Conservation (phyloP, 2,329 filamentous ascomycete species). For the Claviceps paspali region DNA sequence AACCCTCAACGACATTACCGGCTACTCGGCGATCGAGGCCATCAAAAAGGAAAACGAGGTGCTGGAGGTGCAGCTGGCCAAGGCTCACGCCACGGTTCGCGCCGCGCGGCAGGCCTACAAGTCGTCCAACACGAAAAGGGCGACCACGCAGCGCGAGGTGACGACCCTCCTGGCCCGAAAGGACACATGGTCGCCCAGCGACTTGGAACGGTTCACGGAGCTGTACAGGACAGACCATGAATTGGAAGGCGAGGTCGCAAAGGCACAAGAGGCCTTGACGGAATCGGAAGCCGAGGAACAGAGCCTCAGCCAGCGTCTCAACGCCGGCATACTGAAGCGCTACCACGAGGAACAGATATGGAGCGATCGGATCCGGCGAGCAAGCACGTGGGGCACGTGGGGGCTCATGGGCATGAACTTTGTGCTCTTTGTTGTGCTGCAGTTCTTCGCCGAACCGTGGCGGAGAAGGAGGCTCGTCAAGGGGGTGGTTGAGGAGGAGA, state of each 20-base stretch:
- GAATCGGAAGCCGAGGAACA: constrained; percentile 69
- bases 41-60: constrained; percentile 64
- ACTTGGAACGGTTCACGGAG: constrained; percentile 87
- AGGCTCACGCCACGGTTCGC: constrained; percentile 51
- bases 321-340: constrained; percentile 68
- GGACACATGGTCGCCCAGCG: constrained; percentile 72
- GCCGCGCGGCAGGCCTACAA: constrained; percentile 63
- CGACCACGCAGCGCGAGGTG: constrained; percentile 87
- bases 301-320: constrained; percentile 58
- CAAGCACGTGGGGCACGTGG: constrained; percentile 97
- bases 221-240: constrained; percentile 86
- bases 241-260: constrained; percentile 70
- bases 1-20: constrained; percentile 84
- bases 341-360: constrained; percentile 99
- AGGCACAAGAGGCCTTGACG: constrained; percentile 55
- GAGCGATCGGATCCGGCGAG: constrained; percentile 91
- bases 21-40: constrained; percentile 79
- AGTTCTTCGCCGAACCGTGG: constrained; percentile 90
- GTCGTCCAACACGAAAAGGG: constrained; percentile 66
- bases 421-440: constrained; percentile 68
- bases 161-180: constrained; percentile 88
- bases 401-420: constrained; percentile 96
- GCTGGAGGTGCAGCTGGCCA: constrained; percentile 43
- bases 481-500: constrained; percentile 68
- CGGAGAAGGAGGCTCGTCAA: constrained; percentile 64